Conservation (phyloP, 2,329 filamentous ascomycete species). For the Hymenoscyphus fraxineus region DNA sequence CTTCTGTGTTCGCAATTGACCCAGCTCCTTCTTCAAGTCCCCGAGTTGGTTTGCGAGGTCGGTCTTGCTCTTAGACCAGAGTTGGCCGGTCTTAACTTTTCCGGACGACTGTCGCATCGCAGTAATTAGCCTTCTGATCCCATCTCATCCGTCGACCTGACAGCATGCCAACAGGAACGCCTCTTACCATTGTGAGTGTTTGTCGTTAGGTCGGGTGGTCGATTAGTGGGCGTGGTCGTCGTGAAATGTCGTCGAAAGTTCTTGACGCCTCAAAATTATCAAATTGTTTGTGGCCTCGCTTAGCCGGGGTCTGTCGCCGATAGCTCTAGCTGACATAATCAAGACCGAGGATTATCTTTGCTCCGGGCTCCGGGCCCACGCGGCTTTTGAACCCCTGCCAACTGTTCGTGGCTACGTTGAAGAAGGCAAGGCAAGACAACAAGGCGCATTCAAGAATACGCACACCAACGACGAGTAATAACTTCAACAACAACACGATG, state of each 20-base stretch:
- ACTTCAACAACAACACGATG: constrained; percentile 20
- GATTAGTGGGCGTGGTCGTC: constrained; percentile 12
- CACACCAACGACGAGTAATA: not conserved
- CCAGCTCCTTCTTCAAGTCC: constrained; percentile 94
- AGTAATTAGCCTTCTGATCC: constrained; percentile 27
- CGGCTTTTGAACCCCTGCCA: not conserved
- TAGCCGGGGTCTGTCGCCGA: not conserved
- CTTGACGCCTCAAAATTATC: constrained; percentile 10
- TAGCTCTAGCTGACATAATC: constrained; percentile 1
- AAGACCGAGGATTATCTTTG: not conserved
- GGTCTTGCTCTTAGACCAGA: constrained; percentile 99
- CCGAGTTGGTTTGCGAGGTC: constrained; percentile 93
- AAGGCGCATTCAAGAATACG: not conserved
- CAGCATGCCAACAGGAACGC: constrained; percentile 2
- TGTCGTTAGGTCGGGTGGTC: constrained; percentile 23
- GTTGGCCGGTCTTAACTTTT: constrained; percentile 90
- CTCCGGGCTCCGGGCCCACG: not conserved
- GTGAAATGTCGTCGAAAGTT: constrained; percentile 7
- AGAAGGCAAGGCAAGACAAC: not conserved
- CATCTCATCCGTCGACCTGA: not conserved
- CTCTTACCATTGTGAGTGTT: constrained; percentile 23
- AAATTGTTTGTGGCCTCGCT: constrained; percentile 4
- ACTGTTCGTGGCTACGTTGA: constrained; percentile 6
- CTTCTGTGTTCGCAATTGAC: constrained; percentile 97
- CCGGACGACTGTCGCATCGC: constrained; percentile 50